Evolutionary conservation across 1,284 basidiomycete species (phyloP).

Genomic region (Rhodotorula sp.): DNA sequence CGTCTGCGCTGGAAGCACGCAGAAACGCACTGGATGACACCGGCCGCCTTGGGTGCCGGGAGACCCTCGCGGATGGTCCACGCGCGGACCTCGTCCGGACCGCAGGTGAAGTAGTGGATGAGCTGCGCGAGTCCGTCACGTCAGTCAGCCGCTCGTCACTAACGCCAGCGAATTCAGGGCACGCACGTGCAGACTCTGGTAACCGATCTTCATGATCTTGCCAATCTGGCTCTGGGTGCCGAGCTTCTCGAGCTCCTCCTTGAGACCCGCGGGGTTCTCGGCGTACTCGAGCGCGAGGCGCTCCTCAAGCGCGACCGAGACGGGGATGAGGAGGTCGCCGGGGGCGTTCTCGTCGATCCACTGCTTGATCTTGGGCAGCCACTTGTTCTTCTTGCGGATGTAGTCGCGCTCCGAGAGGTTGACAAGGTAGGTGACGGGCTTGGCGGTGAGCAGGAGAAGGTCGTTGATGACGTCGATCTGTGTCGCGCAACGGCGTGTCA

Average conservation of each 20-base stretch:
- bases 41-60: constrained; percentile 95
- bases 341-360: constrained; percentile 99
- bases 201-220: constrained; percentile 92
- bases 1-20: too few relatives aligned
- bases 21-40: constrained; percentile 86
- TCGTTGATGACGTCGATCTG: constrained; percentile 96
- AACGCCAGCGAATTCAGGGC: neutral
- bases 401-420: constrained; percentile 97
- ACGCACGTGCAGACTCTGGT: constrained; percentile 74
- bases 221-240: constrained; percentile 72
- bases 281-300: constrained; percentile 67
- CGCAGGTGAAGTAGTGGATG: constrained; percentile 96
- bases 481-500: neutral
- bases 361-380: constrained; percentile 94
- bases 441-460: constrained; percentile 89
- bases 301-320: constrained; percentile 95
- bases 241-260: constrained; percentile 70
- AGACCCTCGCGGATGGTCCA: constrained; percentile 95
- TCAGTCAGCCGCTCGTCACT: neutral
- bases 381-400: constrained; percentile 98
- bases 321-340: constrained; percentile 93
- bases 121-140: constrained; percentile 56
- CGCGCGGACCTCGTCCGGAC: constrained; percentile 93
- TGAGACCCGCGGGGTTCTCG: constrained; percentile 62
- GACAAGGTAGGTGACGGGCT: constrained; percentile 97